Evolutionary conservation across 129 eudicot genomes (phyloP).

Genomic region (Chrysanthemum lavandulifolium): DNA sequence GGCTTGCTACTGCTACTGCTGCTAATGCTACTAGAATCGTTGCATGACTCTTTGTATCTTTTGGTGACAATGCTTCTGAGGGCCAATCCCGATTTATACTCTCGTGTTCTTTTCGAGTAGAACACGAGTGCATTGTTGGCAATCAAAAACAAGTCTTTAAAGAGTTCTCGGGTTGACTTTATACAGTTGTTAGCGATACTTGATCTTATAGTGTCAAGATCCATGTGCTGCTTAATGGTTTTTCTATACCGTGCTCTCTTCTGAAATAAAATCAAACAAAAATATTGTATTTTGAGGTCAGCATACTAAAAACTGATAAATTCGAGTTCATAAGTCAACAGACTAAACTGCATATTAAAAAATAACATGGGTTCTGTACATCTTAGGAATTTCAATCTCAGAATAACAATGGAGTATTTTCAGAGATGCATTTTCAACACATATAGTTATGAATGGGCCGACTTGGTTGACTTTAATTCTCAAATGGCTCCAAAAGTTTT

Average conservation of each 20-base stretch:
- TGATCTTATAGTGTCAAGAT: constrained; percentile 70
- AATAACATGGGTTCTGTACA: neutral
- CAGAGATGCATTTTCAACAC: no score
- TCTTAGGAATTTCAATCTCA: no score
- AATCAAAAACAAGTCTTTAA: constrained; percentile 72
- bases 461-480: no score
- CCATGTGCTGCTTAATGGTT: constrained; percentile 73
- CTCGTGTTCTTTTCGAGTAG: constrained; percentile 86
- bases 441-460: no score
- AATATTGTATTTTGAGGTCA: neutral
- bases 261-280: constrained; percentile 22
- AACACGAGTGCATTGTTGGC: constrained; percentile 87
- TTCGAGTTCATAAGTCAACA: constrained; percentile 2
- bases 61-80: constrained; percentile 57
- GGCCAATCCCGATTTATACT: constrained; percentile 71
- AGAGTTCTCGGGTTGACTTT: constrained; percentile 66
- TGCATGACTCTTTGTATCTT: constrained; percentile 45
- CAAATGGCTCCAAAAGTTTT: no score
- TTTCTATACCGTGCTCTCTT: constrained; percentile 85
- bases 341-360: neutral
- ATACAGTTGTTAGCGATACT: constrained; percentile 57
- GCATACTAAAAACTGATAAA: neutral
- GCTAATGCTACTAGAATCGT: constrained; percentile 23
- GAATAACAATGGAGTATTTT: no score
- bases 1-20: constrained; percentile 25